Evolutionary conservation across 73 alveolate species (phyloP).

Genomic region (Paramecium tetraurelia): DNA sequence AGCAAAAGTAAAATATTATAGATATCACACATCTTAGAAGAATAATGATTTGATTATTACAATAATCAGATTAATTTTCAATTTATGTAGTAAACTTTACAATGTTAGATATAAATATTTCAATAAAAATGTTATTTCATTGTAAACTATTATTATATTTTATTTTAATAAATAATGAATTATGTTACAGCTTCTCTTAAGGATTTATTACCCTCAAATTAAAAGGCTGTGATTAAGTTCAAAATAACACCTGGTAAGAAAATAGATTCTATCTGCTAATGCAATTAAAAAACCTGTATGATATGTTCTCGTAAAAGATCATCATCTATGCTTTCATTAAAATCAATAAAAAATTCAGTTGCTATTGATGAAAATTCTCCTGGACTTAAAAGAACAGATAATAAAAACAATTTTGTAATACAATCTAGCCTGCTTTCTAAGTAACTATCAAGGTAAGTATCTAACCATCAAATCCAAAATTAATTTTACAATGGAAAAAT

Average conservation of each 20-base stretch:
- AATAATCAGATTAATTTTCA: neutral
- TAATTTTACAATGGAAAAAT: slow-evolving; percentile 27
- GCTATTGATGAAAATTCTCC: slow-evolving; percentile 36
- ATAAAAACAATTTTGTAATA: neutral
- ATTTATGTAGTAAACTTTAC: neutral
- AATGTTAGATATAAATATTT: neutral
- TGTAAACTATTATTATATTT: neutral
- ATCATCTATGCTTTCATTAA: slow-evolving; percentile 39
- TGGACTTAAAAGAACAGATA: slow-evolving; percentile 7
- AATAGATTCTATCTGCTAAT: neutral
- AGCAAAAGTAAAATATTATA: neutral
- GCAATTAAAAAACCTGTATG: slow-evolving; percentile 29
- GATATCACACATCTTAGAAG: neutral
- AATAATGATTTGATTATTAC: neutral
- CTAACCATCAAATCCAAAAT: slow-evolving; percentile 36
- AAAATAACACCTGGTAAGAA: slow-evolving; percentile 12
- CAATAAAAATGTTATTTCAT: neutral
- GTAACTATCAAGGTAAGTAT: slow-evolving; percentile 27
- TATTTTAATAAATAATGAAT: neutral
- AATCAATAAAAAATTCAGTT: slow-evolving; percentile 34
- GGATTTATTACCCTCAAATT: neutral
- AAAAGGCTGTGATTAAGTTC: slow-evolving; percentile 29
- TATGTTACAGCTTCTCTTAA: slow-evolving; percentile 7
- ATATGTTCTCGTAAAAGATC: slow-evolving; percentile 46
- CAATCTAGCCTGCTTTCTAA: slow-evolving; percentile 22